These are phyloP conservation scores for Suhomyces canberraensis DNA, from an alignment of 805 yeast genomes.

Conservation along the genomic window DNA sequence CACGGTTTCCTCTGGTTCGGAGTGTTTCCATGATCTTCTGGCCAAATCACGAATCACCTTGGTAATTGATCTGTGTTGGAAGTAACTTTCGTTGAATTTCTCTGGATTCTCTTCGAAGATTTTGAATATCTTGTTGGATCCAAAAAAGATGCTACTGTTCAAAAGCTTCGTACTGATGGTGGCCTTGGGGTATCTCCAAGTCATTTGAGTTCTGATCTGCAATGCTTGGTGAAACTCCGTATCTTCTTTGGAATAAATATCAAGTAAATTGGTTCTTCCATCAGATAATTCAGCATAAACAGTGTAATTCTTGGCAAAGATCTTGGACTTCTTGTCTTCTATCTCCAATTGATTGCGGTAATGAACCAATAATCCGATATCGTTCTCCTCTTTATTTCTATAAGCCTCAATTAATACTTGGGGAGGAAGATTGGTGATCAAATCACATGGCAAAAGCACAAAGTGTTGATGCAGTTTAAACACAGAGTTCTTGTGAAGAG, in stretches of 20 bases:
- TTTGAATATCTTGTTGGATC: constrained; percentile 45
- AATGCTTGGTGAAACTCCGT: constrained; percentile 71
- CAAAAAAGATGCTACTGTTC: constrained; percentile 62
- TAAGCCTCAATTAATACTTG: constrained; percentile 81
- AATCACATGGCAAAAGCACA: constrained; percentile 91
- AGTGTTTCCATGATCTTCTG: constrained; percentile 88
- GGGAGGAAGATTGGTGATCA: constrained; percentile 89
- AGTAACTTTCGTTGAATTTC: constrained; percentile 35
- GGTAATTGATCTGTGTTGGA: constrained; percentile 48
- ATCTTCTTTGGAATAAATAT: constrained; percentile 64
- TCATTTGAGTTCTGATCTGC: constrained; percentile 77
- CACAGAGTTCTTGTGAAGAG: constrained; percentile 40
- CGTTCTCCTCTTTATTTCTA: constrained; percentile 64
- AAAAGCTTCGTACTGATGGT: constrained; percentile 73
- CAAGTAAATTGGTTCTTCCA: constrained; percentile 56
- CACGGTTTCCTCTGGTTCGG: constrained; percentile 53
- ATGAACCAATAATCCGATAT: constrained; percentile 72
- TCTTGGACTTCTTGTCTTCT: constrained; percentile 64
- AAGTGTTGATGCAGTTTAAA: constrained; percentile 42
- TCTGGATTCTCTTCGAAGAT: constrained; percentile 42
- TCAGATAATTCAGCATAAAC: constrained; percentile 51
- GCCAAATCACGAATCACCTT: constrained; percentile 83
- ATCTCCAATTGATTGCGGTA: constrained; percentile 73
- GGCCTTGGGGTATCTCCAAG: constrained; percentile 83
- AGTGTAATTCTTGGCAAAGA: constrained; percentile 64